Evolutionary conservation across 495 filamentous ascomycete genomes (phyloP), one percentile per base, ranked within the genome.

Genomic region (Cairneyella variabilis): DNA sequence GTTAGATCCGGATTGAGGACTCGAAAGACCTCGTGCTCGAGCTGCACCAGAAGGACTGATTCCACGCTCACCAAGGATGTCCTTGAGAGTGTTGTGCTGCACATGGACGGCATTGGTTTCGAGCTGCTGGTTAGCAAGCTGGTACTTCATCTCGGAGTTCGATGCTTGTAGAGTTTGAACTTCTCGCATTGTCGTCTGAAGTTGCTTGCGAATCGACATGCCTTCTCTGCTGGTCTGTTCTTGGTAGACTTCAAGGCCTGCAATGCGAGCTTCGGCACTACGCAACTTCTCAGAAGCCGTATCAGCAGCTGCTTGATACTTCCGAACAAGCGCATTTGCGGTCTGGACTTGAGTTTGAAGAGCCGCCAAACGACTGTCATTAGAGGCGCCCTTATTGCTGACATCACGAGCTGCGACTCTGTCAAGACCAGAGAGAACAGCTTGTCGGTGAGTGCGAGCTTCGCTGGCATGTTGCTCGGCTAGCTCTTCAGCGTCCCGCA

Each of bases 221-320:
- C 89, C 87, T 68, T 99, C 93, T 28, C 93, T 78, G 65, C 91
- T 97, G 4, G 91, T 83, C 71, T 99, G 93, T 63, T 97, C 92
- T 70, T 99, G 93, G 65, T 96, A 96, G 2, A 89, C 89, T 69
- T 99, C 93, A 4, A 99, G 77, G 2, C 92, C 91, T 14, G 93
- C 95, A 64, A 99, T 97, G 6, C 95, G 81, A 66, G 95, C 95
- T 69, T 97, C 95, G 7, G 93, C 93, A 45, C 88, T 83, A 9
- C 91, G 85, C 28, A 99, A 77, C 66, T 89, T 96, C 58, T 96
- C 90, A 2, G 88, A 83, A 1, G 91, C 90, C 17, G 77, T 69
- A 66, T 99, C 90, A n/a, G 92, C 93, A 46, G 93, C 91, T 34
- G 83, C 75, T 66, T 95, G 91, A 61, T 93, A 96, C 57, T 89